A percentile compares a stretch with the other conserved stretches of the same genome.
phyloP scores from a whole-genome alignment of 1,284 basidiomycete genomes.

The Volvariella surrecta region DNA sequence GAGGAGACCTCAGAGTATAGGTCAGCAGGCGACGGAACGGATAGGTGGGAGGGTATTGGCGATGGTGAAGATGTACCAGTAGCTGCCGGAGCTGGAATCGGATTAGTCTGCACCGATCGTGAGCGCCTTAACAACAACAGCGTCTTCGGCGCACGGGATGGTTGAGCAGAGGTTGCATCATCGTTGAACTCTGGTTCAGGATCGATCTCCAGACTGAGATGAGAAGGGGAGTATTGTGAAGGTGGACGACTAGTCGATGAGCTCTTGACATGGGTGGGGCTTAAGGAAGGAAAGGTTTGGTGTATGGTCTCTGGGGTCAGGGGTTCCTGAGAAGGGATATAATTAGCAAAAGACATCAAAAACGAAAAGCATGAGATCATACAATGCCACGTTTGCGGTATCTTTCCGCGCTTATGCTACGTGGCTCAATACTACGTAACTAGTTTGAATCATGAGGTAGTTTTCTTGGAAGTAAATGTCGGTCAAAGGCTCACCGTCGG shows the following conservation, averaged over 20 bases:
- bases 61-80: constrained; percentile 20
- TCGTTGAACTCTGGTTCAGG: constrained; percentile 31
- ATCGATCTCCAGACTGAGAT: constrained; percentile 40
- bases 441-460: not conserved
- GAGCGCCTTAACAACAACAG: constrained; percentile 56
- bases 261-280: constrained; percentile 28
- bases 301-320: constrained; percentile 52
- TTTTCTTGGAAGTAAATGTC: not conserved
- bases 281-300: constrained; percentile 48
- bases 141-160: constrained; percentile 33
- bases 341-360: constrained; percentile 2
- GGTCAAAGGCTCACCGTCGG: constrained; percentile 17
- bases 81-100: constrained; percentile 11
- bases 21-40: constrained; percentile 40
- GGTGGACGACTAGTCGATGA: constrained; percentile 30
- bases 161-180: constrained; percentile 24
- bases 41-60: constrained; percentile 32
- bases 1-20: constrained; percentile 64
- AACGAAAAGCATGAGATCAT: constrained; percentile 10
- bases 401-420: constrained; percentile 12
- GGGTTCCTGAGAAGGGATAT: constrained; percentile 34
- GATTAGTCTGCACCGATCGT: constrained; percentile 72
- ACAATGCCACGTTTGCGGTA: constrained; percentile 11
- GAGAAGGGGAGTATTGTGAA: constrained; percentile 29
- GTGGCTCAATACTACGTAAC: constrained; percentile 7